phyloP scores from a whole-genome alignment of 2,329 filamentous ascomycete species.

The Colletotrichum aenigma region DNA sequence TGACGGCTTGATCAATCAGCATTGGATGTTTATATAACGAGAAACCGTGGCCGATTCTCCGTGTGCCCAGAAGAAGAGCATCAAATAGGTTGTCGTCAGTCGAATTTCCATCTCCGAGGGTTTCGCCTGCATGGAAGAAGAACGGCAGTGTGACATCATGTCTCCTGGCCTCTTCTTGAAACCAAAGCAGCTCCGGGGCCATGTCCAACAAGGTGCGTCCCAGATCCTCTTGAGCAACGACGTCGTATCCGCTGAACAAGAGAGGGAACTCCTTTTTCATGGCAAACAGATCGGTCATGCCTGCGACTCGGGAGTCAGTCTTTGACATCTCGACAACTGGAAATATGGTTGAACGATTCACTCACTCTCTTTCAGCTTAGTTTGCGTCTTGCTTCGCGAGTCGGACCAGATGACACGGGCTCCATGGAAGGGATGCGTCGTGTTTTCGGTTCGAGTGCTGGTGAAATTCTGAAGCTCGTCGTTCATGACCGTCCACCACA shows the following conservation, averaged over 20 bases:
- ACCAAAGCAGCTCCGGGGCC: slow-evolving; percentile 75
- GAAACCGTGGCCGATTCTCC: slow-evolving; percentile 89
- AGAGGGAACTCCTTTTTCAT: neutral
- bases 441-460: neutral
- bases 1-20: slow-evolving; percentile 80
- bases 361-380: neutral
- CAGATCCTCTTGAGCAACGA: slow-evolving; percentile 86
- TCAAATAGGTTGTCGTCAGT: slow-evolving; percentile 88
- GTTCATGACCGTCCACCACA: neutral
- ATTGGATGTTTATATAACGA: slow-evolving; percentile 91
- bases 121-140: slow-evolving; percentile 95
- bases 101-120: slow-evolving; percentile 73
- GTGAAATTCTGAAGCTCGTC: neutral
- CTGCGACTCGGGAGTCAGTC: neutral
- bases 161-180: slow-evolving; percentile 81
- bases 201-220: slow-evolving; percentile 62
- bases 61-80: slow-evolving; percentile 82
- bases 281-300: neutral
- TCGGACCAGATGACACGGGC: neutral
- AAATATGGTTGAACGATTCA: neutral
- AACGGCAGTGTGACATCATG: slow-evolving; percentile 86
- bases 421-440: neutral
- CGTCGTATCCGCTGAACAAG: slow-evolving; percentile 57
- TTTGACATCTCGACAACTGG: neutral
- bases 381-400: neutral